A percentile compares a stretch with the other conserved stretches of the same genome.
Conservation (phyloP, 495 filamentous ascomycete species). For the Xylaria sp. region DNA sequence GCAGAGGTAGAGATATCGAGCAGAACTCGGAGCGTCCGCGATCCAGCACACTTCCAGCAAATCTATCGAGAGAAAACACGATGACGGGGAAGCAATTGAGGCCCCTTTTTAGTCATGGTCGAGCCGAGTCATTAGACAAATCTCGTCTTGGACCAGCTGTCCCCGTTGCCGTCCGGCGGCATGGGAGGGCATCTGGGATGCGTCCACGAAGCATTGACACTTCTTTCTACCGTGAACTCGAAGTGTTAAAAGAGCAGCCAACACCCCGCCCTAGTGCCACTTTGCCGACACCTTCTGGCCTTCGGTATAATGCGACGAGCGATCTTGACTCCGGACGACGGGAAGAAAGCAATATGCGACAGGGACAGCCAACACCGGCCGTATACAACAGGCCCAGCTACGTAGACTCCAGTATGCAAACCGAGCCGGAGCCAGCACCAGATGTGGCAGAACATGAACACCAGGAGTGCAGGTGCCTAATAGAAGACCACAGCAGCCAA, state of each 20-base stretch:
- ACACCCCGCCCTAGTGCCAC: constrained; percentile 26
- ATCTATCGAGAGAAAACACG: constrained; percentile 32
- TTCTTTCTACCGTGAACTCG: constrained; percentile 27
- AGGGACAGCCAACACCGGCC: background rate
- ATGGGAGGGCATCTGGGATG: constrained; percentile 31
- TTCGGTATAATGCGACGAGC: background rate
- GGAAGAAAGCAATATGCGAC: background rate
- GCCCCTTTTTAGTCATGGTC: constrained; percentile 29
- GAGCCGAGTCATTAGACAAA: constrained; percentile 36
- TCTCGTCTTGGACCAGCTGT: constrained; percentile 32
- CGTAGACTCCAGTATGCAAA: constrained; percentile 37
- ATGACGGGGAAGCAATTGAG: constrained; percentile 26
- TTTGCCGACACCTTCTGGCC: background rate
- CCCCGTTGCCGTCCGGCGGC: constrained; percentile 34
- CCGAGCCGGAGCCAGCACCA: constrained; percentile 23
- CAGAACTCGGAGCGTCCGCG: constrained; percentile 35
- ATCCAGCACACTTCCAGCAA: constrained; percentile 36
- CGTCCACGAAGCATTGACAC: constrained; percentile 38
- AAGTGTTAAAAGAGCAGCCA: constrained; percentile 39
- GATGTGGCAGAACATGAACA: background rate
- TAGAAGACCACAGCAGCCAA: constrained; percentile 16
- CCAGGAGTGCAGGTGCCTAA: constrained; percentile 23
- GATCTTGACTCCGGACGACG: background rate
- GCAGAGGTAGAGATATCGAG: constrained; percentile 31
- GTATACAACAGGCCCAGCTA: constrained; percentile 27